Evolutionary conservation across 306 rosid species (phyloP).

Genomic region (Cyclanthera cordifolia): DNA sequence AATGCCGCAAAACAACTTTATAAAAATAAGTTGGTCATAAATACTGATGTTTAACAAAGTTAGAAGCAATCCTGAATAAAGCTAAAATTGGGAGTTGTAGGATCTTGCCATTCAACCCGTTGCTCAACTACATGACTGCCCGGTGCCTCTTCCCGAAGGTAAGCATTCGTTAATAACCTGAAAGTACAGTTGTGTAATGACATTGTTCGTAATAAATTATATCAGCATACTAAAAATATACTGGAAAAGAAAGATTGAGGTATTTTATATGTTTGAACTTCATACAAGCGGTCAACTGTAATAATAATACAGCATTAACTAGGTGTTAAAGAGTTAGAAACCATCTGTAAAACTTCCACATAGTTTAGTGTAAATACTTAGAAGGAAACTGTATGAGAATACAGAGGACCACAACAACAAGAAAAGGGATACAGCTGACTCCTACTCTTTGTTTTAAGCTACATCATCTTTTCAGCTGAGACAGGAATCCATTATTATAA

Average conservation of each 20-base stretch:
- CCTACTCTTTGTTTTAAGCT: not conserved
- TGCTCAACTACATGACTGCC: constrained; percentile 98
- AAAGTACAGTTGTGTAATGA: constrained; percentile 16
- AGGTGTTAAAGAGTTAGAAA: not conserved
- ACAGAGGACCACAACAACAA: not conserved
- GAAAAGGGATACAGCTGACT: not conserved
- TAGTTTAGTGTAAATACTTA: not conserved
- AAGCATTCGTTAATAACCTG: constrained; percentile 87
- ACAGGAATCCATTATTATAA: not conserved
- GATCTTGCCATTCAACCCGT: constrained; percentile 87
- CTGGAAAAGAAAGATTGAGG: not conserved
- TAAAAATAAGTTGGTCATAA: too few species aligned
- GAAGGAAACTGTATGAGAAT: not conserved
- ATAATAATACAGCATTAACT: not conserved
- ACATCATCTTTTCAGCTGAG: not conserved
- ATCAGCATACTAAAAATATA: not conserved
- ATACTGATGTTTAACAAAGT: not conserved
- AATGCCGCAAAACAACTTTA: not conserved
- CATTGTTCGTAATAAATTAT: constrained; percentile 11
- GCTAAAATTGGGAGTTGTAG: constrained; percentile 6
- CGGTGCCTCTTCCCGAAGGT: constrained; percentile 96
- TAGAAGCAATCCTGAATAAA: not conserved
- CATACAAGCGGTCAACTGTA: not conserved
- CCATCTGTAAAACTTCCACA: not conserved
- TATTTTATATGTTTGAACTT: not conserved